A percentile compares a stretch with the other conserved stretches of the same genome.
phyloP scores from a whole-genome alignment of 495 filamentous ascomycete species.

The Podospora pseudopauciseta region DNA sequence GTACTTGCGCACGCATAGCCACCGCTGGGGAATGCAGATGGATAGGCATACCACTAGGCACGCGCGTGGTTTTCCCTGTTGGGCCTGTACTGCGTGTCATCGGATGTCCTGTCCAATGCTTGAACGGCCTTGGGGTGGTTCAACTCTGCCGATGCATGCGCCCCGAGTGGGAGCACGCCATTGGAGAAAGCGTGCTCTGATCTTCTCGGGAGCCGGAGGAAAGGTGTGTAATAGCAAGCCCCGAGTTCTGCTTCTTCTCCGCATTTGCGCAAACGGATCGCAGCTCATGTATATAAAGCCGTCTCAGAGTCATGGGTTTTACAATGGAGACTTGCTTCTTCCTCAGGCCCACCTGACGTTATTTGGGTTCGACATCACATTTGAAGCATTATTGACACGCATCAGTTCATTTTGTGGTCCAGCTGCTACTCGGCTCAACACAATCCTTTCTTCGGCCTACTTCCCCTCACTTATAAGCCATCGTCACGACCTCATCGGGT shows the following conservation, averaged over 20 bases:
- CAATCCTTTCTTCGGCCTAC: not conserved
- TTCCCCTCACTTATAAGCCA: not conserved
- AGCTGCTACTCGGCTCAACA: not conserved
- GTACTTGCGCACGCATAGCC: conserved; percentile 12
- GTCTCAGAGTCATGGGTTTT: not conserved
- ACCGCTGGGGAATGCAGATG: conserved; percentile 9
- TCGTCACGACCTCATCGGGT: not conserved
- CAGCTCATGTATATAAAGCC: conserved; percentile 19
- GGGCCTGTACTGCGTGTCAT: conserved; percentile 27
- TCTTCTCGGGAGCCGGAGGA: conserved; percentile 15
- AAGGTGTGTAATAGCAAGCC: conserved; percentile 15
- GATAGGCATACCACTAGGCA: conserved; percentile 14
- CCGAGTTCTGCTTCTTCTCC: conserved; percentile 20
- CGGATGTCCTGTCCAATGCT: conserved; percentile 22
- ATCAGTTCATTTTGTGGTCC: not conserved
- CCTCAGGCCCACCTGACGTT: not conserved
- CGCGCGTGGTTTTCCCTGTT: conserved; percentile 17
- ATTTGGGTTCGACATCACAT: not conserved
- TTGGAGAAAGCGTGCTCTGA: conserved; percentile 28
- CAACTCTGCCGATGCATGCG: conserved; percentile 15
- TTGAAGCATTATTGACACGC: not conserved
- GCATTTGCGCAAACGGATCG: conserved; percentile 35
- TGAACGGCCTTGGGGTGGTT: conserved; percentile 11
- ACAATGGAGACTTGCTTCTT: not conserved
- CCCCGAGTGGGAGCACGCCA: conserved; percentile 17